Evolutionary conservation across 306 rosid genomes (phyloP).

Genomic region (Medicago arabica): DNA sequence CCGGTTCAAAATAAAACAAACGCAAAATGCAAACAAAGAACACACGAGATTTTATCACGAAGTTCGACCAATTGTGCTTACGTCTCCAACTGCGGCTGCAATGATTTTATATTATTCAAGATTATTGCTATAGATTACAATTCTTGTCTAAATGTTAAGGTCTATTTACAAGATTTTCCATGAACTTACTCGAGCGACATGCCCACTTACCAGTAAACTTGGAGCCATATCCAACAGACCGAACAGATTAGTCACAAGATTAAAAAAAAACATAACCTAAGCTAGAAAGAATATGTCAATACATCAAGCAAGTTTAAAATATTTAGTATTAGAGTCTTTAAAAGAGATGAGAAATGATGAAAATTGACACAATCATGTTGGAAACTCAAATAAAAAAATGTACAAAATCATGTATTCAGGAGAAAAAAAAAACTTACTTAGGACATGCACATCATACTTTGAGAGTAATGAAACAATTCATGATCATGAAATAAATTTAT

Average conservation of each 20-base stretch:
- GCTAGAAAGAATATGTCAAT: not conserved
- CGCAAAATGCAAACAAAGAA: too few relatives aligned
- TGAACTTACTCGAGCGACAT: too few relatives aligned
- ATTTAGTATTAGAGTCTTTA: not conserved
- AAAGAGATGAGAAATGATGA: not conserved
- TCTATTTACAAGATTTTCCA: too few relatives aligned
- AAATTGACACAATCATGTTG: conserved; percentile 2
- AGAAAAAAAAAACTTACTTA: not conserved
- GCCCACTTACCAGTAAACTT: too few relatives aligned
- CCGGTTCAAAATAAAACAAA: too few relatives aligned
- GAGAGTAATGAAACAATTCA: not conserved
- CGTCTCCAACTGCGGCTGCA: too few relatives aligned
- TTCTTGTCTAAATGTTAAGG: too few relatives aligned
- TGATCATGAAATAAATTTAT: not conserved
- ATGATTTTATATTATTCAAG: too few relatives aligned
- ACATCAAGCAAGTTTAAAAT: not conserved
- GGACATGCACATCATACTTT: conserved; percentile 25
- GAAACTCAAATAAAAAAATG: not conserved
- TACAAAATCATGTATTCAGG: not conserved
- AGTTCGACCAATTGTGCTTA: too few relatives aligned
- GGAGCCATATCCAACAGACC: too few relatives aligned
- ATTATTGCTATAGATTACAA: too few relatives aligned
- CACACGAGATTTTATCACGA: too few relatives aligned
- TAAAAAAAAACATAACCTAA: not conserved
- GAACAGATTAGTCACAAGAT: conserved; percentile 25